These are phyloP conservation scores for Isabelozyma gotoi DNA, from an alignment of 805 yeast genomes.

Conservation along the genomic window DNA sequence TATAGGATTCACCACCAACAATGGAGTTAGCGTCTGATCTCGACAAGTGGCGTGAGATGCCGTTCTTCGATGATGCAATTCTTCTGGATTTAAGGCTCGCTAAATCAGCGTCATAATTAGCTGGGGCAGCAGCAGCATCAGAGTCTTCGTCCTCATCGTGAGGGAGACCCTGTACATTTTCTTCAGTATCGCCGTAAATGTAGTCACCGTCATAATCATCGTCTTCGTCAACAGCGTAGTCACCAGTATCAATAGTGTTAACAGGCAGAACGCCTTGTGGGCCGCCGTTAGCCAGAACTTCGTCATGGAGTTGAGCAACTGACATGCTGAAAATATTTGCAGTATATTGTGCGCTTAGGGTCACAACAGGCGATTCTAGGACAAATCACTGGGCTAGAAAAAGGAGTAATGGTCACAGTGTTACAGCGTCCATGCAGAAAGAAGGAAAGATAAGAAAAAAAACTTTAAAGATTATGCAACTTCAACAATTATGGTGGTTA, in stretches of 20 bases:
- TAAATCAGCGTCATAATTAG: not conserved
- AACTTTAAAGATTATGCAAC: too few relatives aligned
- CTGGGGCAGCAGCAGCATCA: not conserved
- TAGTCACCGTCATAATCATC: slow-evolving; percentile 1
- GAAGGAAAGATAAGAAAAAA: too few relatives aligned
- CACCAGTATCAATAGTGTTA: not conserved
- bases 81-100: not conserved
- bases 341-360: too few relatives aligned
- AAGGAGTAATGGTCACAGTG: too few relatives aligned
- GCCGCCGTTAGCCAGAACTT: not conserved
- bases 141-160: not conserved
- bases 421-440: too few relatives aligned
- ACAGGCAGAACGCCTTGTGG: slow-evolving; percentile 1
- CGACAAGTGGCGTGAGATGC: slow-evolving; percentile 10
- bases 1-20: slow-evolving; percentile 50
- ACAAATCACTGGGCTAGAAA: too few relatives aligned
- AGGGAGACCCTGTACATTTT: not conserved
- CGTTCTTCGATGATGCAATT: not conserved
- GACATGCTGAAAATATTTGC: not conserved
- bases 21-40: slow-evolving; percentile 43
- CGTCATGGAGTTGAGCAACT: not conserved
- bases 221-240: not conserved
- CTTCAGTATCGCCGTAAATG: not conserved
- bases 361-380: slow-evolving; percentile 1
- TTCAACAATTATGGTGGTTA: too few relatives aligned